Evolutionary conservation across 495 filamentous ascomycete species (phyloP), one percentile per base, ranked within the genome.

Genomic region (Aspergillus nidulans): DNA sequence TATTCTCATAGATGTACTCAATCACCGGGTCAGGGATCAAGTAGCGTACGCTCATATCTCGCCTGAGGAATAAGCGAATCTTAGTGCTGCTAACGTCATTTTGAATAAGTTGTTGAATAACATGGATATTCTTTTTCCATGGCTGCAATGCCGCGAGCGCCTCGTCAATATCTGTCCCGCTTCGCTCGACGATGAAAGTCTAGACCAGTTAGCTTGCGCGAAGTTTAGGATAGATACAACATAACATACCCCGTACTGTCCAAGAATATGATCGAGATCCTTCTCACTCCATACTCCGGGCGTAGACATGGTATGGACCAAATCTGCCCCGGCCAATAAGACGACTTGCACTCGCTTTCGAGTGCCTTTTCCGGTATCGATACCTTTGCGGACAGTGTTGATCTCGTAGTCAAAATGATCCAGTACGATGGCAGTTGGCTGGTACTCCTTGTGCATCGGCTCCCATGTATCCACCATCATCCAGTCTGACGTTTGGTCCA

Each of bases 41-140:
- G 55, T 84, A 87, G 53, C 79, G 79, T 21, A 89, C 84, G 60
- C 88, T 92, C 78, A 95, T 86, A 58, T 91, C 88, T 59, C 87
- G 83, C 56, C 85, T 80, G 45, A 92, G 68, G 69, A 96, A 94
- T 7, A 94, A 75, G 24, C 91, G 82, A 49, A 96, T 91, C 70
- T 92, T 94, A 26, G 91, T 95, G 42, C 86, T 90, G 63, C 85
- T 90, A 55, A 97, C 88, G 61, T 95, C 88, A 63, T 96, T 96
- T 42, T 90, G 85, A 44, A 97, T 91, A 45, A 94, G 81, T 63
- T 95, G 91, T 60, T 87, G 85, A 58, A 96, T 91, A 44, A 94
- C 85, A 64, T 88, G 83, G 53, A 97, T 95, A 55, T 95, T 94
- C 45, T 84, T 78, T 47, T 82, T 79, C 81, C 79, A 87, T 30